Conservation (phyloP, 2,329 filamentous ascomycete species). For the Botrytis fragariae region DNA sequence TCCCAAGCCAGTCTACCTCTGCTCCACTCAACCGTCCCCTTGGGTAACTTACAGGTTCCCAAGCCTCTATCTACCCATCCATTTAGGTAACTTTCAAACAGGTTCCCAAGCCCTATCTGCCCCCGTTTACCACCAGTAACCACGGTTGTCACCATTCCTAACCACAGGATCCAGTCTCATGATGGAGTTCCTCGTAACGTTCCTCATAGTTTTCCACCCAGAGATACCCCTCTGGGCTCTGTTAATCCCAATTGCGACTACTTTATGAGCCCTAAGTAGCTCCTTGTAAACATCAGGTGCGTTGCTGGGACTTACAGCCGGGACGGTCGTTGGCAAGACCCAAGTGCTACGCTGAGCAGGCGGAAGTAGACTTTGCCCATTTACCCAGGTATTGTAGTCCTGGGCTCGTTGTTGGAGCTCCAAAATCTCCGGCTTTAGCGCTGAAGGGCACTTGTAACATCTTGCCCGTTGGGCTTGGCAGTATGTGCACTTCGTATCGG, state of each 20-base stretch:
- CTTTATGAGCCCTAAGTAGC: background rate
- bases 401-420: background rate
- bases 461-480: background rate
- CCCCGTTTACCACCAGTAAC: background rate
- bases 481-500: background rate
- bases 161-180: background rate
- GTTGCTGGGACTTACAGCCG: background rate
- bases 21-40: background rate
- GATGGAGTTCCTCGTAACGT: rapidly evolving
- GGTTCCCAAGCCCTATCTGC: background rate
- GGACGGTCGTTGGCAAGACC: background rate
- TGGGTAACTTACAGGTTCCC: conserved; percentile 7
- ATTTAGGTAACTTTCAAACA: background rate
- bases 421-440: background rate
- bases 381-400: background rate
- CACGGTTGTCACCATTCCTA: background rate
- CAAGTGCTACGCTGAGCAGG: background rate
- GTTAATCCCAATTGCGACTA: rapidly evolving
- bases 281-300: background rate
- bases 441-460: background rate
- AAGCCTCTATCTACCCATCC: background rate
- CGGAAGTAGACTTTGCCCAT: background rate
- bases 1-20: background rate
- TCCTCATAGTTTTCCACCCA: background rate
- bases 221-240: background rate